A percentile compares a stretch with the other conserved stretches of the same genome.
These are phyloP conservation scores for Mycena indigotica DNA, from an alignment of 768 basidiomycete genomes.

Conservation along the genomic window DNA sequence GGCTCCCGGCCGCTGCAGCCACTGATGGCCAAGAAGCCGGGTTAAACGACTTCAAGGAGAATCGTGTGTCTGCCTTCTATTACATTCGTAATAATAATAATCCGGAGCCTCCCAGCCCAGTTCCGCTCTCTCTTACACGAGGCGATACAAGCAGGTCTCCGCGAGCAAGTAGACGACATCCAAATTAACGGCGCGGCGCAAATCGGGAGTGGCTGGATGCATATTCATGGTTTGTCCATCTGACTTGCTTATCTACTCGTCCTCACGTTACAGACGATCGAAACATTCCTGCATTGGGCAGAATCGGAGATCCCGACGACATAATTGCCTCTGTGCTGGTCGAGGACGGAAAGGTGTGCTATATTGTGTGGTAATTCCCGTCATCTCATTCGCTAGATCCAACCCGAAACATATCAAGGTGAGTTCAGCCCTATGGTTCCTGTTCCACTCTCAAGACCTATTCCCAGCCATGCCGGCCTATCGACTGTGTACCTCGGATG, in stretches of 20 bases:
- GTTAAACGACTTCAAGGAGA: slow-evolving; percentile 72
- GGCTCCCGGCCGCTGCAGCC: slow-evolving; percentile 57
- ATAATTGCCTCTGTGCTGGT: slow-evolving; percentile 79
- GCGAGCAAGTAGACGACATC: slow-evolving; percentile 63
- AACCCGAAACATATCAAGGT: slow-evolving; percentile 68
- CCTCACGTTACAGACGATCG: slow-evolving; percentile 55
- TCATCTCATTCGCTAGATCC: slow-evolving; percentile 47
- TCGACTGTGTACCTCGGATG: slow-evolving; percentile 76
- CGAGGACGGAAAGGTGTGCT: slow-evolving; percentile 60
- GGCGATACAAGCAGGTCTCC: slow-evolving; percentile 55
- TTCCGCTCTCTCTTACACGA: slow-evolving; percentile 66
- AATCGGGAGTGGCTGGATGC: slow-evolving; percentile 82
- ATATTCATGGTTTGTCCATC: slow-evolving; percentile 58
- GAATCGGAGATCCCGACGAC: slow-evolving; percentile 84
- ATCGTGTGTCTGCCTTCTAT: slow-evolving; percentile 51
- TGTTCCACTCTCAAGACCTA: neutral
- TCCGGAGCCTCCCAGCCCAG: slow-evolving; percentile 51
- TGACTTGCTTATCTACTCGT: neutral
- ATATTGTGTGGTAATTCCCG: neutral
- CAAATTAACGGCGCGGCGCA: slow-evolving; percentile 67
- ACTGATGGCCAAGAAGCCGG: slow-evolving; percentile 45
- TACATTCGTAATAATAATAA: no score
- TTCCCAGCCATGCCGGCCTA: slow-evolving; percentile 74
- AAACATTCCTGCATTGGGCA: slow-evolving; percentile 71
- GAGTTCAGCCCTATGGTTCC: neutral